These are phyloP conservation scores for Cercophora samala DNA, from an alignment of 495 filamentous ascomycete genomes.

Conservation along the genomic window DNA sequence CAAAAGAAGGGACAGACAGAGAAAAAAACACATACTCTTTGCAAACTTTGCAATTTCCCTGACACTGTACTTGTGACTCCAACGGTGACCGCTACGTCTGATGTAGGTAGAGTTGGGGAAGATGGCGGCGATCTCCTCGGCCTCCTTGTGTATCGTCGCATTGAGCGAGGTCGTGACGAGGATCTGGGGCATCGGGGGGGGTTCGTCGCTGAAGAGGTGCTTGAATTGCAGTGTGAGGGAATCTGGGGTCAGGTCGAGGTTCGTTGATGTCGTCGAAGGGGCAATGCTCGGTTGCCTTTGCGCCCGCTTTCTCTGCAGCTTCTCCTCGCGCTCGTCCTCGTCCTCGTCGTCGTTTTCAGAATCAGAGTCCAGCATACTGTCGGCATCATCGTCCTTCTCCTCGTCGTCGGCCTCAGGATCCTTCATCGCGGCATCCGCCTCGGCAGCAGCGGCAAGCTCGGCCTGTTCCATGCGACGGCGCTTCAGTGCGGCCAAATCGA, in stretches of 20 bases:
- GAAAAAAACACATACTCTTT: conserved; percentile 33
- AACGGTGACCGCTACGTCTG: conserved; percentile 72
- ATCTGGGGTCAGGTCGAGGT: conserved; percentile 67
- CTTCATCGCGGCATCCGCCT: conserved; percentile 44
- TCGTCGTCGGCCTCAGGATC: conserved; percentile 47
- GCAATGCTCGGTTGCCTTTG: conserved; percentile 50
- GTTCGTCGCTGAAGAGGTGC: conserved; percentile 68
- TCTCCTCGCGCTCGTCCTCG: conserved; percentile 30
- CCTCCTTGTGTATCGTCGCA: conserved; percentile 79
- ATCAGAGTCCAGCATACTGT: conserved; percentile 26
- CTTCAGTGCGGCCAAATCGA: conserved; percentile 76
- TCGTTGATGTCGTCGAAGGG: conserved; percentile 65
- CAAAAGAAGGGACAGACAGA: neutral
- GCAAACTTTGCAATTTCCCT: conserved; percentile 88
- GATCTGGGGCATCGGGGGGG: conserved; percentile 63
- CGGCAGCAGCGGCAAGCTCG: conserved; percentile 46
- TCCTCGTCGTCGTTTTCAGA: conserved; percentile 24
- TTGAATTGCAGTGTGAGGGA: conserved; percentile 73
- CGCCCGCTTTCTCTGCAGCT: conserved; percentile 47
- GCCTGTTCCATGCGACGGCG: conserved; percentile 64
- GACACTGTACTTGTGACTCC: conserved; percentile 81
- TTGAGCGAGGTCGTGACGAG: conserved; percentile 86
- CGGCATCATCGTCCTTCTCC: conserved; percentile 42
- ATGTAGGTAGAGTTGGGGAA: conserved; percentile 89
- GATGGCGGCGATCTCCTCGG: conserved; percentile 67